A percentile compares a stretch with the other conserved stretches of the same genome.
Evolutionary conservation across 768 basidiomycete genomes (phyloP).

Genomic region (Tulasnella calospora): DNA sequence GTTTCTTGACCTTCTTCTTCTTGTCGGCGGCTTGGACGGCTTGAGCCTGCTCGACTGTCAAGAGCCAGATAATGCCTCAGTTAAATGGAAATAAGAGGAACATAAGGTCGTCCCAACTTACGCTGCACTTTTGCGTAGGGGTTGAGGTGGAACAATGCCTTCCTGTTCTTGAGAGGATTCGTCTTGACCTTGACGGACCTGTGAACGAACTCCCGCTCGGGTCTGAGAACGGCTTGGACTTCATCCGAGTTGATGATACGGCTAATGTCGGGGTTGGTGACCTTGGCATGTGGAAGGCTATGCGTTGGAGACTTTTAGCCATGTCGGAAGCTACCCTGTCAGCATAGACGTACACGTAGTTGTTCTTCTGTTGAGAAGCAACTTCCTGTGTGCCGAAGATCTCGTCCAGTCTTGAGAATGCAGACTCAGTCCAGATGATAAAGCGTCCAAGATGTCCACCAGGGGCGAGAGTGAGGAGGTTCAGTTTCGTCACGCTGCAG

Average conservation of each 20-base stretch:
- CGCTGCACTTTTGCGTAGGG: slow-evolving; percentile 91
- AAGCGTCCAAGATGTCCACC: slow-evolving; percentile 99
- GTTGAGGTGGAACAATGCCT: slow-evolving; percentile 92
- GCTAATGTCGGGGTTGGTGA: slow-evolving; percentile 93
- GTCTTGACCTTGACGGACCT: slow-evolving; percentile 76
- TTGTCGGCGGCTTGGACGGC: slow-evolving; percentile 49
- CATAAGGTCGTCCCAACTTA: slow-evolving; percentile 62
- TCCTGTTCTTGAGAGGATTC: slow-evolving; percentile 95
- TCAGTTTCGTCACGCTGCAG: slow-evolving; percentile 87
- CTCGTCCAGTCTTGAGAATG: slow-evolving; percentile 87
- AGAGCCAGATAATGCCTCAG: background rate
- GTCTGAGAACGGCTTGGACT: slow-evolving; percentile 94
- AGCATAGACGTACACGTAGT: slow-evolving; percentile 59
- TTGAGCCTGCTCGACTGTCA: slow-evolving; percentile 64
- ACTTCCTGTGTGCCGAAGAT: slow-evolving; percentile 94
- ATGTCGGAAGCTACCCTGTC: background rate
- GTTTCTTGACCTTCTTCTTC: slow-evolving; percentile 62
- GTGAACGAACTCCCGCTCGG: slow-evolving; percentile 52
- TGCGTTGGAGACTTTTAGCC: background rate
- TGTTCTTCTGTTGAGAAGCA: slow-evolving; percentile 79
- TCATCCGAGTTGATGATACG: slow-evolving; percentile 97
- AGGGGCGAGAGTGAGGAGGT: slow-evolving; percentile 97
- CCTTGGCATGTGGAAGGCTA: slow-evolving; percentile 93
- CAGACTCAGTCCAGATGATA: slow-evolving; percentile 97
- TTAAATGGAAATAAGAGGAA: background rate